Conservation (phyloP, 1,284 basidiomycete genomes). For the Violaceomyces palustris region DNA sequence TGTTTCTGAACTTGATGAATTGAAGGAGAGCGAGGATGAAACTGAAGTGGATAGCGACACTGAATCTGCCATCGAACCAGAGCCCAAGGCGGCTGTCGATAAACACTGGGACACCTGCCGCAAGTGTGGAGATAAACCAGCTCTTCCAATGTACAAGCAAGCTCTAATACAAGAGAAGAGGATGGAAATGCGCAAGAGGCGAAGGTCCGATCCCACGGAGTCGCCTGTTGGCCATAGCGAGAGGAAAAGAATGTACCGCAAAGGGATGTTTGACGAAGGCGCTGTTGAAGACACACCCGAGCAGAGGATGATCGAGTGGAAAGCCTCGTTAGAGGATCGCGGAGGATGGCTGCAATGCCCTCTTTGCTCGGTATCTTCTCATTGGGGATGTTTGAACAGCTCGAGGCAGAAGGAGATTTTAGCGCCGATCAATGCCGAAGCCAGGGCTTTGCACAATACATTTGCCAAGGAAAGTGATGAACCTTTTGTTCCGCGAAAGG, state of each 20-base stretch:
- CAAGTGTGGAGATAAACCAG: constrained; percentile 14
- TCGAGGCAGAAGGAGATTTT: constrained; percentile 17
- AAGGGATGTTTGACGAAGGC: constrained; percentile 11
- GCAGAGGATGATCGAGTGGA: constrained; percentile 17
- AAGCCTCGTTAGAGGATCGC: constrained; percentile 18
- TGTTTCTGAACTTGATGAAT: no score
- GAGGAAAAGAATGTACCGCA: constrained; percentile 4
- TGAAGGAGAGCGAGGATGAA: no score
- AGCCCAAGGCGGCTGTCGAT: constrained; percentile 8
- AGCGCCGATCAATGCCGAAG: constrained; percentile 12
- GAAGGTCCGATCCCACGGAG: constrained; percentile 1
- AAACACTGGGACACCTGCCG: constrained; percentile 20
- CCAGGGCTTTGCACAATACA: constrained; percentile 5
- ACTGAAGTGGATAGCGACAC: neutral
- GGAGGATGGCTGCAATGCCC: constrained; percentile 36
- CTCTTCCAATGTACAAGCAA: constrained; percentile 12
- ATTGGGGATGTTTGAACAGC: constrained; percentile 29
- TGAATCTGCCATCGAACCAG: neutral
- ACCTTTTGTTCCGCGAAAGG: constrained; percentile 5
- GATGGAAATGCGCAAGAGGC: constrained; percentile 11
- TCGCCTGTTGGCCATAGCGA: neutral
- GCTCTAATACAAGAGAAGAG: constrained; percentile 12
- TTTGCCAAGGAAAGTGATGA: constrained; percentile 8
- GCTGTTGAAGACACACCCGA: constrained; percentile 9
- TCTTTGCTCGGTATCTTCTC: constrained; percentile 25